These are phyloP conservation scores for Botrytis tulipae DNA, from an alignment of 2,329 filamentous ascomycete genomes.

Conservation along the genomic window DNA sequence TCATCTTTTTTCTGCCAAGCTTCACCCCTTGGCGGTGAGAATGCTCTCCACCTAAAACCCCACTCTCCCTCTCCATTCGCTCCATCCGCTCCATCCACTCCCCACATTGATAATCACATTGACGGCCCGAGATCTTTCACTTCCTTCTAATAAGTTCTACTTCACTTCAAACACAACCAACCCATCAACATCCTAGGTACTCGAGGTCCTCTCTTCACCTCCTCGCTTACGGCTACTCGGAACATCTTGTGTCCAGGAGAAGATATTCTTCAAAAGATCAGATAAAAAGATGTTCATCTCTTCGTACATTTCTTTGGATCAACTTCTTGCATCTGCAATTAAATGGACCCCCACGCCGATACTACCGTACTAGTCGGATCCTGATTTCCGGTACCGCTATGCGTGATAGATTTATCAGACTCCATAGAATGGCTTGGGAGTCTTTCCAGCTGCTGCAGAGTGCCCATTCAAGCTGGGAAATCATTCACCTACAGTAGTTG, in stretches of 20 bases:
- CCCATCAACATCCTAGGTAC: neutral
- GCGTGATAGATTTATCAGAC: neutral
- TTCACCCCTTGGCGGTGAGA: constrained; percentile 5
- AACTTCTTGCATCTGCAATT: neutral
- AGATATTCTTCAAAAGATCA: neutral
- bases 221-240: neutral
- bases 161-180: neutral
- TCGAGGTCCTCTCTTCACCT: neutral
- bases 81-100: neutral
- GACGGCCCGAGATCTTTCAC: neutral
- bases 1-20: neutral
- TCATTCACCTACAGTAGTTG: neutral
- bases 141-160: neutral
- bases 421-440: neutral
- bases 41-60: neutral
- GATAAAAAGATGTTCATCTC: neutral
- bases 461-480: neutral
- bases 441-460: neutral
- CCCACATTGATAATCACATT: neutral
- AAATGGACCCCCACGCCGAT: neutral
- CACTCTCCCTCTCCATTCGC: neutral
- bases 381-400: neutral
- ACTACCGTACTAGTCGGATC: neutral
- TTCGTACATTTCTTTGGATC: neutral
- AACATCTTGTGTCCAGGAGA: neutral